phyloP scores from a whole-genome alignment of 257 asterid species.

The Nyctanthes arbortristis region DNA sequence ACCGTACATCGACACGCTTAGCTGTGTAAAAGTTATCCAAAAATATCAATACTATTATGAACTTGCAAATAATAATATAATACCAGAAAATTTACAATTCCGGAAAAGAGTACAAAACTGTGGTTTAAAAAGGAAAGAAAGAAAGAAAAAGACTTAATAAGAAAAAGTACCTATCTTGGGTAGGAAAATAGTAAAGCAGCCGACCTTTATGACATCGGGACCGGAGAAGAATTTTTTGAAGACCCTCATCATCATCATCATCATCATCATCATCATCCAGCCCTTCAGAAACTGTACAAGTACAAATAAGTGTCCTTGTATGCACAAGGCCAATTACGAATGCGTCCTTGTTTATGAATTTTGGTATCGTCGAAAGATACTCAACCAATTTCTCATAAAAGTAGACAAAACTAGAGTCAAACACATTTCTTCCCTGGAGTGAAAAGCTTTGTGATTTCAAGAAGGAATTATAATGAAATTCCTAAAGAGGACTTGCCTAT shows the following conservation, averaged over 20 bases:
- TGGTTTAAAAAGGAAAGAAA: constrained; percentile 6
- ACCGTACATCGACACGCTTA: neutral
- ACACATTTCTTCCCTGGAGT: neutral
- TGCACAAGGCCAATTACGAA: constrained; percentile 3
- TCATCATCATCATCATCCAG: constrained; percentile 46
- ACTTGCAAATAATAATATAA: neutral
- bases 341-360: neutral
- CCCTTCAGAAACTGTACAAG: constrained; percentile 48
- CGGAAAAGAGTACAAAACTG: neutral
- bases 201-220: constrained; percentile 98
- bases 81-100: neutral
- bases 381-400: neutral
- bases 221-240: constrained; percentile 58
- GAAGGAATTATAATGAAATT: too few relatives aligned
- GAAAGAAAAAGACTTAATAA: too few relatives aligned
- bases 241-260: constrained; percentile 50
- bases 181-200: constrained; percentile 77
- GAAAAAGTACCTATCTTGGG: constrained; percentile 49
- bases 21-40: neutral
- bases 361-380: neutral
- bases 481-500: too few relatives aligned
- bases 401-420: neutral
- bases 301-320: constrained; percentile 6
- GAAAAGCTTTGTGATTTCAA: neutral
- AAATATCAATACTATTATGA: neutral